Conservation (phyloP, 106 monocot genomes). For the Phalaenopsis aphrodite region DNA sequence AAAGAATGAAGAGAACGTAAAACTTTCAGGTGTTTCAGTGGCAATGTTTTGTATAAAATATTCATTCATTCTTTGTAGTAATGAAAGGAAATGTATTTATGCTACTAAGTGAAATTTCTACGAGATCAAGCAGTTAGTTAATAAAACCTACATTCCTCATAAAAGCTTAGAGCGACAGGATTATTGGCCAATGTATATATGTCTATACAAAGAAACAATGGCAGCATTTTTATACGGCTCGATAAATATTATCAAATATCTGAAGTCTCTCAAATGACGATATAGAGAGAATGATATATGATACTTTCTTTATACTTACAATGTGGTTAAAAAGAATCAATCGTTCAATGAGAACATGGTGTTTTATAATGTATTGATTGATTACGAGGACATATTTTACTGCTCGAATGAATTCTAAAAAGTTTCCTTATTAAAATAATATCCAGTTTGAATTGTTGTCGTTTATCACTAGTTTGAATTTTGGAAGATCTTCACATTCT, state of each 20-base stretch:
- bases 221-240: not conserved
- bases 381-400: too few relatives aligned
- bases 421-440: not conserved
- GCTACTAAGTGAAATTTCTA: not conserved
- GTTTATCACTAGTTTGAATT: not conserved
- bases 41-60: not conserved
- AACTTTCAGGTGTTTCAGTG: too few relatives aligned
- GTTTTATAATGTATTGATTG: too few relatives aligned
- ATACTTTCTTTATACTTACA: too few relatives aligned
- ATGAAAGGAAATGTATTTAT: not conserved
- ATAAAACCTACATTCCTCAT: not conserved
- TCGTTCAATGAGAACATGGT: too few relatives aligned
- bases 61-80: not conserved
- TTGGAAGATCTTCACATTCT: not conserved
- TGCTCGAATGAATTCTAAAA: too few relatives aligned
- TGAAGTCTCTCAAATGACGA: not conserved
- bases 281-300: slow-evolving; percentile 1
- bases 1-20: not conserved
- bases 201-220: not conserved
- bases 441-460: not conserved
- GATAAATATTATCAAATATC: not conserved
- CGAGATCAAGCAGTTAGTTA: not conserved
- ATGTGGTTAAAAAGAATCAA: too few relatives aligned
- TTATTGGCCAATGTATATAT: not conserved
- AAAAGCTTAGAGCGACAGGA: not conserved